Percentiles rank a stretch among this genome's conserved stretches.
Evolutionary conservation across 2,329 filamentous ascomycete species (phyloP).

Genomic region (Domatiomyces catenatus): DNA sequence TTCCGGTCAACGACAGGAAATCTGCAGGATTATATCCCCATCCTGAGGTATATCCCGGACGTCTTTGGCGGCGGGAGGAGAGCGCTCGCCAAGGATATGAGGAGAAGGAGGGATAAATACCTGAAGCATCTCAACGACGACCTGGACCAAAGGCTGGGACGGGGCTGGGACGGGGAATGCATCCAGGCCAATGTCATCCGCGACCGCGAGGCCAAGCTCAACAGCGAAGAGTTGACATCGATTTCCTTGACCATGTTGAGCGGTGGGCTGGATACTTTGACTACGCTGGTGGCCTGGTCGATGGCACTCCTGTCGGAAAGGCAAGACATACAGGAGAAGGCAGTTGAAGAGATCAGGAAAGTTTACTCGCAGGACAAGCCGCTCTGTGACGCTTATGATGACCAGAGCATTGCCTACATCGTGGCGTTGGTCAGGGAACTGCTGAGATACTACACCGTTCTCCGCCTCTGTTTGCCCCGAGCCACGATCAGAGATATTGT

Average conservation of each 20-base stretch:
- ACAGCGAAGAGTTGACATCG: constrained; percentile 46
- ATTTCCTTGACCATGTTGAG: constrained; percentile 56
- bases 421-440: constrained; percentile 49
- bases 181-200: constrained; percentile 53
- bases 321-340: constrained; percentile 48
- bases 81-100: constrained; percentile 43
- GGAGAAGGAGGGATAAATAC: constrained; percentile 45
- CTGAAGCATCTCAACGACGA: constrained; percentile 42
- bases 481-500: constrained; percentile 45
- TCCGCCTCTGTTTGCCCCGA: constrained; percentile 46
- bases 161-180: constrained; percentile 46
- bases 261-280: constrained; percentile 51
- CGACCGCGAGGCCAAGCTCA: constrained; percentile 48
- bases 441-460: constrained; percentile 47
- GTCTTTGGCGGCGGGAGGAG: constrained; percentile 42
- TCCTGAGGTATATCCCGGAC: constrained; percentile 42
- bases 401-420: constrained; percentile 49
- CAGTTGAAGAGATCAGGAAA: constrained; percentile 40
- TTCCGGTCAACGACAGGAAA: constrained; percentile 47
- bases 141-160: constrained; percentile 45
- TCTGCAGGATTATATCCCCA: constrained; percentile 46
- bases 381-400: constrained; percentile 45
- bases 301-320: constrained; percentile 44
- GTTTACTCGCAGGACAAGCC: constrained; percentile 34
- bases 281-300: constrained; percentile 50